Evolutionary conservation across 768 basidiomycete genomes (phyloP), one percentile per base, ranked within the genome.

Genomic region (Tricholoma matsutake): DNA sequence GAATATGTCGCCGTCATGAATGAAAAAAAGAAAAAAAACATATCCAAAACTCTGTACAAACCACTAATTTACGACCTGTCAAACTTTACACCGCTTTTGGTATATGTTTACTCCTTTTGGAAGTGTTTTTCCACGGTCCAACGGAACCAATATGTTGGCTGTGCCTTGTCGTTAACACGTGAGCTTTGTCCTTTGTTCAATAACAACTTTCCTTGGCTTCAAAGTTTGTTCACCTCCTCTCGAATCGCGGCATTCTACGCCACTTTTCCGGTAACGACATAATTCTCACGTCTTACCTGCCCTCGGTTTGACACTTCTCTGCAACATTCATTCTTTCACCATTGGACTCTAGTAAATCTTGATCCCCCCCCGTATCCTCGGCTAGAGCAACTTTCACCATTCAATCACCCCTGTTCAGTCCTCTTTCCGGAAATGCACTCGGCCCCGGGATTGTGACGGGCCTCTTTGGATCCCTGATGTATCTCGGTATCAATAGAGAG

Each of bases 101-200:
- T 57, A 49, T 49, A 59, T 61, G 64, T 61, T 56, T 16, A 51
- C 31, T 56, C 57, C 29, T 31, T 57, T 61, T 45, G 51, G 62
- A 61, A 6, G 31, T 39, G 29, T 6, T 51, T 41, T 63, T 71
- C 73, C 70, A 73, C 74, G 72, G 65, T 58, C 35, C 53, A 58
- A 64, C 67, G 65, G 64, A 64, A 62, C 73, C 74, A 68, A 69
- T 58, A 65, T 60, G 63, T 52, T 54, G 68, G 68, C 41, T 58
- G 73, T 72, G 61, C 74, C 70, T n/a, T 76, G 71, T 71, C 64
- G 67, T 62, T 39, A 68, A 18, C 73, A 72, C 73, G 73, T 73
- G 72, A 69, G 28, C 6, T 52, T 4, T 22, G 25, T 51, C 49
- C 25, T 7, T 10, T 49, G 9, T 22, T 11, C 6, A 9, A 22